Evolutionary conservation across 164 flowering plant genomes (phyloP).

Genomic region (Magnolia changhungtana): DNA sequence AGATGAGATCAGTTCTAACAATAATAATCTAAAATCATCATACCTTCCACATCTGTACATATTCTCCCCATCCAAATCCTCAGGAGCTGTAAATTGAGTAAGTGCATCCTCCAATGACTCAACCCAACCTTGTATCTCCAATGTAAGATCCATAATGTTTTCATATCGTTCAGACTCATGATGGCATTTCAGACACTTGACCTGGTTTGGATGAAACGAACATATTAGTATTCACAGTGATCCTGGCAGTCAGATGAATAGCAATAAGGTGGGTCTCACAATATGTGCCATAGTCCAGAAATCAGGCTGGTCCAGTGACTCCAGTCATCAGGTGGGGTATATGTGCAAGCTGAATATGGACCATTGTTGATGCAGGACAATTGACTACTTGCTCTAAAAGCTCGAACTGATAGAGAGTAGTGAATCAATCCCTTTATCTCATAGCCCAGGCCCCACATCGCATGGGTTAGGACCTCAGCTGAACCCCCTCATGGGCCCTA

Average conservation of each 20-base stretch:
- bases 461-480: too few species aligned
- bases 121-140: slow-evolving; percentile 83
- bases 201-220: slow-evolving; percentile 34
- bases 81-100: slow-evolving; percentile 72
- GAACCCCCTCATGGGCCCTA: too few species aligned
- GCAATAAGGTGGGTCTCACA: neutral
- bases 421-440: too few species aligned
- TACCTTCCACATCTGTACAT: slow-evolving; percentile 91
- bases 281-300: neutral
- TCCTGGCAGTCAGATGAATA: neutral
- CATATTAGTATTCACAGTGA: neutral
- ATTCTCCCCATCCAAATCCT: slow-evolving; percentile 89
- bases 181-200: slow-evolving; percentile 69
- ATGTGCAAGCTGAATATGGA: neutral
- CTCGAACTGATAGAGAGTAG: too few species aligned
- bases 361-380: neutral
- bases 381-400: too few species aligned
- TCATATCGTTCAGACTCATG: slow-evolving; percentile 77
- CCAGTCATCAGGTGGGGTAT: neutral
- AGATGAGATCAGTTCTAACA: neutral
- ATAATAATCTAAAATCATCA: slow-evolving; percentile 6
- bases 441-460: too few species aligned
- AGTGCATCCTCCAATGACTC: slow-evolving; percentile 84
- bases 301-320: neutral
- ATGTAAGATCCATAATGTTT: slow-evolving; percentile 84